phyloP scores from a whole-genome alignment of 352 stramenopile species.

The Phytophthora hibernalis region DNA sequence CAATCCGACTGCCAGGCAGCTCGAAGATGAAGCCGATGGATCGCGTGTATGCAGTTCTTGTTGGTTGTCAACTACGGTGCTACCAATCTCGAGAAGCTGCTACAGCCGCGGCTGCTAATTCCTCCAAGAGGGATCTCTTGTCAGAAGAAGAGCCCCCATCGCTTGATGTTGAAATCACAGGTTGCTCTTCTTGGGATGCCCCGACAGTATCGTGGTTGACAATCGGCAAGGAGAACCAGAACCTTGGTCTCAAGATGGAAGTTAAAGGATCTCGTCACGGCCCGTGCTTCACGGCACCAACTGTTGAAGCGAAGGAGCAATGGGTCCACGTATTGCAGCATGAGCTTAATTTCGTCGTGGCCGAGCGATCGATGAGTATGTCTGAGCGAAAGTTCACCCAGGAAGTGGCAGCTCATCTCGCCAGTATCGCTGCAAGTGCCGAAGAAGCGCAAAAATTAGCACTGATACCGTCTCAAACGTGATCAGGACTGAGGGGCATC shows the following conservation, averaged over 20 bases:
- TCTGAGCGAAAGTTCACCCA: slow-evolving; percentile 60
- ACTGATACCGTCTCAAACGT: neutral
- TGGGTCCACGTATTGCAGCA: slow-evolving; percentile 69
- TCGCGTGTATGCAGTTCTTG: slow-evolving; percentile 48
- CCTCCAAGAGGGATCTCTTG: slow-evolving; percentile 6
- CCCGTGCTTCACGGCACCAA: slow-evolving; percentile 51
- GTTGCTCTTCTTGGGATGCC: slow-evolving; percentile 54
- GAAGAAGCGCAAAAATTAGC: neutral
- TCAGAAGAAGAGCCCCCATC: slow-evolving; percentile 19
- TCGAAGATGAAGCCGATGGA: slow-evolving; percentile 33
- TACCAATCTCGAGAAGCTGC: slow-evolving; percentile 39
- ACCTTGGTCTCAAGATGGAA: slow-evolving; percentile 51
- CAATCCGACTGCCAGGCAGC: slow-evolving; percentile 26
- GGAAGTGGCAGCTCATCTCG: slow-evolving; percentile 53
- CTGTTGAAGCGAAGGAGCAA: slow-evolving; percentile 40
- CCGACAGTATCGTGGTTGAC: slow-evolving; percentile 28
- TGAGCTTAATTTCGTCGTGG: slow-evolving; percentile 65
- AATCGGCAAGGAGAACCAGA: slow-evolving; percentile 37
- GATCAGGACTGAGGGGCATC: slow-evolving; percentile 40
- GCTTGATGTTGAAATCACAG: slow-evolving; percentile 49
- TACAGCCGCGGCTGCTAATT: neutral
- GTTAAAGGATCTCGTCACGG: slow-evolving; percentile 22
- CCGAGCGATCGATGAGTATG: slow-evolving; percentile 66
- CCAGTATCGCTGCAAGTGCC: slow-evolving; percentile 13
- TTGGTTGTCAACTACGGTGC: slow-evolving; percentile 38